Base-by-base conservation (phyloP, 179 eudicot species). In the Camellia oleifera region DNA sequence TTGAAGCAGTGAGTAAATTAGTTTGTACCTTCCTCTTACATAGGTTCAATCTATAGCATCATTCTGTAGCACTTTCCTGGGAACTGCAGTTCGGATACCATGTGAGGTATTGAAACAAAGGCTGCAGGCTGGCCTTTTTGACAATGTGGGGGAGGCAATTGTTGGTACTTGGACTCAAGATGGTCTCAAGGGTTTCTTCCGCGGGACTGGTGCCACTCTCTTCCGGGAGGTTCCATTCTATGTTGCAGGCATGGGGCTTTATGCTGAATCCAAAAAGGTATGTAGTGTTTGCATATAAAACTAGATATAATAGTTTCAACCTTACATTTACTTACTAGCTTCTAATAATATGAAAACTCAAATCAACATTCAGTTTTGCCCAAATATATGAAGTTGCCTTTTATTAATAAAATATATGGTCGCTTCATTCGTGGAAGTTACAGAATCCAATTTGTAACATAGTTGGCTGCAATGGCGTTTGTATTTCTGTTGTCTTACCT, bases 221-320 rank as follows among this genome's bases (percentile, higher is more conserved):
- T 94, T 93, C 84, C 94, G 98, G 42, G 99, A 95, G 88, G 90
- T 95, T 82, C 99, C 99, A 13, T 85, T 95, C 74, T 95, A 95
- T 86, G 99, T 94, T 53, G 95, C 93, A 54, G 99, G 99, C 77
- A 91, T 86, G 93, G 98, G 97, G 79, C 90, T 95, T n/a, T 95
- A 94, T 86, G 95, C 94, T 1, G 98, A 95, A 84, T 88, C 97
- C 81, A 95, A 94, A 84, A 95, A 95, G 98, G 99, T 95, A 88
- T 57, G 18, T 40, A 62, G n/a, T 69, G 26, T 15, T 26, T 61
- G 48, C 63, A 46, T 60, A n/a, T 75, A 44, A 40, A 13, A 0
- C 60, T 17, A 52, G 11, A 14, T 53, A 9, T 42, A 10, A 48
- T 58, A 6, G 4, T 68, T 67, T 42, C 17, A 44, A 69, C 17